These are phyloP conservation scores for Eruca vesicaria DNA, from an alignment of 441 rosid species.

Conservation along the genomic window DNA sequence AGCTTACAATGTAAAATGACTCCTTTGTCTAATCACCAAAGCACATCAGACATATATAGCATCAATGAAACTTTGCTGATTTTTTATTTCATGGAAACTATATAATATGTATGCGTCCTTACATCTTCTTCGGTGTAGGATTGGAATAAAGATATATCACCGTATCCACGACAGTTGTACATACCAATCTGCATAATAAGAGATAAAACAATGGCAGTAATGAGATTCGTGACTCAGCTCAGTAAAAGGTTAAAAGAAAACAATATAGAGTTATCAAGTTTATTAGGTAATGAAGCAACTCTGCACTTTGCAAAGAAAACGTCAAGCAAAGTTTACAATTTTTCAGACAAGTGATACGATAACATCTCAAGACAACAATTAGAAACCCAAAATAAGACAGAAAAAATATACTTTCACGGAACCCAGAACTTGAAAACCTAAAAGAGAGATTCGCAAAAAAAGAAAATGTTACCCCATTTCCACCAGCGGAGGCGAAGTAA, in stretches of 20 bases:
- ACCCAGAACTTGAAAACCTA: no score
- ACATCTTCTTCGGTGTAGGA: slow-evolving; percentile 95
- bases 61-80: slow-evolving; percentile 29
- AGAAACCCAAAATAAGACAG: no score
- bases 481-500: slow-evolving; percentile 93
- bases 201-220: slow-evolving; percentile 5
- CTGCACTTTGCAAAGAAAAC: not conserved
- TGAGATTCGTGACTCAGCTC: not conserved
- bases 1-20: slow-evolving; percentile 87
- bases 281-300: no score
- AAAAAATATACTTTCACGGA: no score
- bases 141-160: slow-evolving; percentile 77
- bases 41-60: no score
- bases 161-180: slow-evolving; percentile 92
- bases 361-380: no score
- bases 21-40: slow-evolving; percentile 82
- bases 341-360: not conserved
- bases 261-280: no score
- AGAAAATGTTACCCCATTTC: slow-evolving; percentile 63
- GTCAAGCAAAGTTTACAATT: not conserved
- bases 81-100: not conserved
- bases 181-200: slow-evolving; percentile 62
- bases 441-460: not conserved
- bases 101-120: slow-evolving; percentile 31
- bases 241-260: not conserved